These are phyloP conservation scores for Pseudozyma hubeiensis DNA, from an alignment of 1,284 basidiomycete species.

Conservation along the genomic window DNA sequence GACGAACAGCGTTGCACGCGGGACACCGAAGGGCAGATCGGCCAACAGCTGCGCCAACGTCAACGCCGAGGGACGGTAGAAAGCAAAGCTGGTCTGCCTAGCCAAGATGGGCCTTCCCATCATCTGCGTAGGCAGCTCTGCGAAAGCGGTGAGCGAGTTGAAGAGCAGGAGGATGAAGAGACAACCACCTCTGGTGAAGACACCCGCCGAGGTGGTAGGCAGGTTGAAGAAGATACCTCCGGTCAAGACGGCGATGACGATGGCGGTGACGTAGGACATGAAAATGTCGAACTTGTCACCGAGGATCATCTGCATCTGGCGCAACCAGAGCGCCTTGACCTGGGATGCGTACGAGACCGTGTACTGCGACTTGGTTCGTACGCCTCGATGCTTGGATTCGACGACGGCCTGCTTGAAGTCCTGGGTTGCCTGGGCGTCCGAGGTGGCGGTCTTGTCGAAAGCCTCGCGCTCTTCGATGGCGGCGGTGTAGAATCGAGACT, in stretches of 20 bases:
- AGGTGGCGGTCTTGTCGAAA: constrained; percentile 77
- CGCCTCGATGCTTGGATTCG: constrained; percentile 84
- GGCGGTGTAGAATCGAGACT: constrained; percentile 73
- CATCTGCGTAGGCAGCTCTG: constrained; percentile 59
- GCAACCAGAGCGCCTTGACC: constrained; percentile 75
- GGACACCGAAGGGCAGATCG: constrained; percentile 70
- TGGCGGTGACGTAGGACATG: constrained; percentile 67
- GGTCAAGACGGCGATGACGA: constrained; percentile 78
- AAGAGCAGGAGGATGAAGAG: constrained; percentile 75
- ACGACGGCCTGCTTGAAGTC: constrained; percentile 79
- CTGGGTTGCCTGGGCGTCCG: constrained; percentile 74
- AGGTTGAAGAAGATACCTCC: constrained; percentile 82
- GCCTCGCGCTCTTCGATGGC: constrained; percentile 73
- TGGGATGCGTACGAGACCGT: constrained; percentile 76
- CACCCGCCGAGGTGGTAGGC: constrained; percentile 71
- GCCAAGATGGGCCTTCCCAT: constrained; percentile 54
- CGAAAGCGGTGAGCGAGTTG: constrained; percentile 70
- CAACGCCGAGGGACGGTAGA: constrained; percentile 65
- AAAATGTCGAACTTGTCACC: constrained; percentile 85
- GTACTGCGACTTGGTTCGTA: constrained; percentile 85
- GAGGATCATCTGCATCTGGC: constrained; percentile 81
- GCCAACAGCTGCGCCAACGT: constrained; percentile 57
- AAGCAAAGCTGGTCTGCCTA: constrained; percentile 57
- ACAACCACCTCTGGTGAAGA: constrained; percentile 83
- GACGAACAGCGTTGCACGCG: constrained; percentile 69